Percentiles rank a stretch among this genome's conserved stretches.
Conservation (phyloP, 2,329 filamentous ascomycete species). For the Neofusicoccum umdonicola region DNA sequence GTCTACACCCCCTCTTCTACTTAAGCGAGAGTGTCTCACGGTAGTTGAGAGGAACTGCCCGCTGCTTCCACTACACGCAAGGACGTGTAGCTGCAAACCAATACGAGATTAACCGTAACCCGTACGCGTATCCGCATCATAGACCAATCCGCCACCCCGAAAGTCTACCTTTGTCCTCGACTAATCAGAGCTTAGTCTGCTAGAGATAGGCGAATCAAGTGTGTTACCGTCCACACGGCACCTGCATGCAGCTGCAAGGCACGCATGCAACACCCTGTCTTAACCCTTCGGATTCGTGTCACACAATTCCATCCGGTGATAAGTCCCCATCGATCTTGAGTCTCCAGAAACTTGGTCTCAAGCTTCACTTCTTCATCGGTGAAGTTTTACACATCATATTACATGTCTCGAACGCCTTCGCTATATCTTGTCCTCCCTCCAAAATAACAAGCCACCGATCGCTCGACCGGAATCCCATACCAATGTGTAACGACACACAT, state of each 20-base stretch:
- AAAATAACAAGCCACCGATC: not conserved
- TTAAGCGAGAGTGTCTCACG: not conserved
- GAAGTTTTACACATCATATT: too few species aligned
- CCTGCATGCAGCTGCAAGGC: constrained; percentile 1
- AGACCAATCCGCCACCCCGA: not conserved
- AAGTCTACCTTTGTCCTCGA: not conserved
- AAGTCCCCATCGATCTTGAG: not conserved
- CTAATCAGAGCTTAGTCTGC: not conserved
- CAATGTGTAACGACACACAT: not conserved
- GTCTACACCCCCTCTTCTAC: not conserved
- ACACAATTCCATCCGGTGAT: not conserved
- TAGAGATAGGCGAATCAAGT: not conserved
- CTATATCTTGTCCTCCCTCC: too few species aligned
- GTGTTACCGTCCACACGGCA: not conserved
- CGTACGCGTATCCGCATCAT: not conserved
- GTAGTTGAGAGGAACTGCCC: not conserved
- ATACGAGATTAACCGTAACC: not conserved
- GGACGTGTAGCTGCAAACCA: not conserved
- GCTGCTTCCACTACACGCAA: not conserved
- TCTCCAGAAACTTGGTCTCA: too few species aligned
- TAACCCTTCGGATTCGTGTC: not conserved
- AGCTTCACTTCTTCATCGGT: too few species aligned
- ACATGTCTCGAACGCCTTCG: too few species aligned
- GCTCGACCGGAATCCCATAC: not conserved
- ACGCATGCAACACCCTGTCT: not conserved